Evolutionary conservation across 805 yeast genomes (phyloP), one percentile per base, ranked within the genome.

Genomic region (Metschnikowia chrysomelidarum): DNA sequence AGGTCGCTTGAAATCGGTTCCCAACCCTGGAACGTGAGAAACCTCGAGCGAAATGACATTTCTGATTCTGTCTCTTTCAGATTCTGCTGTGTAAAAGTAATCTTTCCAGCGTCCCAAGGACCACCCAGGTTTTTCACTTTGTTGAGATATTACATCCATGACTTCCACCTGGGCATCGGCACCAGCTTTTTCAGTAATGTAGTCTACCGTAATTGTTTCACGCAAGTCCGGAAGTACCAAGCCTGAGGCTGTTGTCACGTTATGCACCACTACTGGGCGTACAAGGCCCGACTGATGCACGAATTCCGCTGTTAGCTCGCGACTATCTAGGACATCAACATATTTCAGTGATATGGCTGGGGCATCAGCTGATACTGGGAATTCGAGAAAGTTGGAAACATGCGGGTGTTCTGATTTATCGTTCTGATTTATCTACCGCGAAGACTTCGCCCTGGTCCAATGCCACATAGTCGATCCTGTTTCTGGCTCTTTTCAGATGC

Each of bases 61-160:
- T 28, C 85, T 62, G 9, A 85, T 78, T 23, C 87, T 59, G 44
- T 82, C 87, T 27, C 91, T 62, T 9, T 67, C 65, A 0, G 51
- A 54, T 2, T 64, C 51, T 2, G 62, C 59, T 1, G 66, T 53
- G 17, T 67, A 57, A 57, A 78, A 86, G 56, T 87, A 88, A 23
- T 82, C 80, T 36, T 78, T 62, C 96, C 96, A 88, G 41, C 66
- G 69, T 1, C 71, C 71, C 64, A 87, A 57, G 13, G 73, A 69
- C 96, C 95, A 87, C 9, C 73, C 71, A 0, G 80, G 77, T 9
- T 67, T 52, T 18, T 66, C 68, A 24, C 77, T 73, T 36, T 82
- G 81, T 50, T 88, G 96, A 0, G 94, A 80, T 15, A 83, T 67
- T 3, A 87, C 95, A 55, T 88, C 96, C 91, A 88, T 86, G 2